Percentiles rank a stretch among this genome's conserved stretches.
phyloP scores from a whole-genome alignment of 148 eudicot species.

The Vaccinium darrowii region DNA sequence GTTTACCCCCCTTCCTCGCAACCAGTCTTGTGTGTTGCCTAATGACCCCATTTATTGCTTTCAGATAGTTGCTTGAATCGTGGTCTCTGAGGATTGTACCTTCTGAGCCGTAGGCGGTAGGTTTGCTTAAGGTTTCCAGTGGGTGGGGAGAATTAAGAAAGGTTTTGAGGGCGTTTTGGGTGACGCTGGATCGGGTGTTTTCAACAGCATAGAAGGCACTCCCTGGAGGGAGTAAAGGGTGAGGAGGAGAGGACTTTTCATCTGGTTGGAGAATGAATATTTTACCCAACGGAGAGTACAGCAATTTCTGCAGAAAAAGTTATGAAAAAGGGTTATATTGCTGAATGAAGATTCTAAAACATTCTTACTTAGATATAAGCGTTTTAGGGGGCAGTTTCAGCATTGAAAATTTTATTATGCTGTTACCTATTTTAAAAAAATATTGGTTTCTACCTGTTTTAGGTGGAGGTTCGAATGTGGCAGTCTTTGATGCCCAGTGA shows the following conservation, averaged over 20 bases:
- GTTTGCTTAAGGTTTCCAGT: conserved; percentile 65
- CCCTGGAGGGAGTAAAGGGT: conserved; percentile 70
- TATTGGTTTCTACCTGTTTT: not conserved
- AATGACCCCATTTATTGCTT: conserved; percentile 60
- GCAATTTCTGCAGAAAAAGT: conserved; percentile 50
- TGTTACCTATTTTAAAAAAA: not conserved
- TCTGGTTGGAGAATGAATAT: conserved; percentile 76
- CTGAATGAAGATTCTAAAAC: not conserved
- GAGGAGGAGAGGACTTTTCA: conserved; percentile 59
- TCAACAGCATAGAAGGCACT: conserved; percentile 55
- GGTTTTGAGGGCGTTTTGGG: conserved; percentile 42
- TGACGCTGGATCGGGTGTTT: conserved; percentile 27
- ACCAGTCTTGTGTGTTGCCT: conserved; percentile 42
- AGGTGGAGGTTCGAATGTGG: not conserved
- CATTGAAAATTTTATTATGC: too few relatives aligned
- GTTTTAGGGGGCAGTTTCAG: not conserved
- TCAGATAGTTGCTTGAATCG: conserved; percentile 76
- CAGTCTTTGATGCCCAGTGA: not conserved
- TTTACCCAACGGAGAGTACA: conserved; percentile 76
- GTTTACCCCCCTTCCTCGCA: conserved; percentile 35
- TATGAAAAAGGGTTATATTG: not conserved
- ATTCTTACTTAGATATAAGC: not conserved
- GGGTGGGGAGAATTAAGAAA: conserved; percentile 83
- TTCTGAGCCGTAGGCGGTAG: conserved; percentile 71
- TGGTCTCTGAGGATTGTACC: conserved; percentile 85